phyloP scores from a whole-genome alignment of 23 red algal species.

The Gracilaria caudata region DNA sequence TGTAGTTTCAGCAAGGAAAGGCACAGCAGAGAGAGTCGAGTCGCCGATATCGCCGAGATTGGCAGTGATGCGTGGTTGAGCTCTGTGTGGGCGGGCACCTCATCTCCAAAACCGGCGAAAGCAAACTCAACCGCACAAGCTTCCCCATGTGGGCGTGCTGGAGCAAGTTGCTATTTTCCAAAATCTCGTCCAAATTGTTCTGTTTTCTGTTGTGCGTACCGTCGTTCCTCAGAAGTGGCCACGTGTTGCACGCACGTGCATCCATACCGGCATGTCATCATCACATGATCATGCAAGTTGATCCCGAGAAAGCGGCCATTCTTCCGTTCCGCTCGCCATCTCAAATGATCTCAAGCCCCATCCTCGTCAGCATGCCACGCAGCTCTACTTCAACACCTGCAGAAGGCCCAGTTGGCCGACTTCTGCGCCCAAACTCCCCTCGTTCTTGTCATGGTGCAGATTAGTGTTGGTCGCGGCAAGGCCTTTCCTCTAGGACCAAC shows the following conservation, averaged over 20 bases:
- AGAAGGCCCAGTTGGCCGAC: neutral
- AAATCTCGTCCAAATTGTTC: slow-evolving; percentile 25
- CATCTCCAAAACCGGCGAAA: neutral
- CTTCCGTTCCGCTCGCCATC: neutral
- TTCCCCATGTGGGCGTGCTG: neutral
- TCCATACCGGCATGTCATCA: too few species aligned
- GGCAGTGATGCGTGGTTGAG: neutral
- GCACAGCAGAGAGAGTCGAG: too few species aligned
- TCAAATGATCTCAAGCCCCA: neutral
- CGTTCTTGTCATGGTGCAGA: neutral
- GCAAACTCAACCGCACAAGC: neutral
- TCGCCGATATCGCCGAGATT: neutral
- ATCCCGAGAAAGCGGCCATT: neutral
- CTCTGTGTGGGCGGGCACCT: slow-evolving; percentile 12
- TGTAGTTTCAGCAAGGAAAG: too few species aligned
- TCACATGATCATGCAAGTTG: neutral
- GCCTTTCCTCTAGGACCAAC: slow-evolving; percentile 49
- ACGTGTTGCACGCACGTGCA: too few species aligned
- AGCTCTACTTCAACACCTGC: neutral
- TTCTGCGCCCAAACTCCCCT: neutral
- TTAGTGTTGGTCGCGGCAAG: slow-evolving; percentile 23
- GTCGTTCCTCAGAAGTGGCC: too few species aligned
- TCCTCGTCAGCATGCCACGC: neutral
- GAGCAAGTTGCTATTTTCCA: neutral
- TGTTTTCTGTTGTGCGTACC: neutral